Base-by-base conservation (phyloP, 179 eudicot species). In the Beta macrorhiza region DNA sequence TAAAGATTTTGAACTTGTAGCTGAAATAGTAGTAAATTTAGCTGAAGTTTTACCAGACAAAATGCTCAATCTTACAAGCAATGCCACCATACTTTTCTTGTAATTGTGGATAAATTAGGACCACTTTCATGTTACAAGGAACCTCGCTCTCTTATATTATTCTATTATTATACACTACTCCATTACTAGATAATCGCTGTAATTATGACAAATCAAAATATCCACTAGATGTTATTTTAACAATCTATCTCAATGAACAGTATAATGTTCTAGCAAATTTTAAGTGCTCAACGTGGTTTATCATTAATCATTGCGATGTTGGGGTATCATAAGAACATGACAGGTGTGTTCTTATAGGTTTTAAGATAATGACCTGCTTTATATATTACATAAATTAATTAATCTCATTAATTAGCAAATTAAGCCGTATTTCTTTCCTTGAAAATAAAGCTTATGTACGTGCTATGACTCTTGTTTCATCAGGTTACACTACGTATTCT, bases 11-110 rank as follows among this genome's bases (percentile, higher is more conserved):
- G 67, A 76, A 68, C 84, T 67, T 68, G 74, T 80, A 76, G 76
- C 85, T 67, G 76, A 83, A 56, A 74, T 45, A 25, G 19, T 72
- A 32, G 51, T 78, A 68, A 19, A 10, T 45, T 32, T 29, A 63
- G 42, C 67, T 49, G 16, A 75, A 22, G 81, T 82, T 82, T 82
- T 71, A 85, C 83, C 80, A 15, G 80, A 85, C 85, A 85, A 9
- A 7, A 20, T 7, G 25, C 6, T 78, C 37, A 67, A 78, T 82
- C 84, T 85, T 85, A 15, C 65, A 85, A 85, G 84, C 82, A 78
- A 84, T 84, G 80, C 13, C 72, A 77, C 55, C 74, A 59, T 68
- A 29, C 58, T 37, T 84, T 51, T 72, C 69, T 79, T 79, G 68
- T 80, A 83, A 74, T 64, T 65, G 44, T 72, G 61, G 67, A 29